phyloP scores from a whole-genome alignment of 1,284 basidiomycete genomes.

The Gymnopus androsaceus region DNA sequence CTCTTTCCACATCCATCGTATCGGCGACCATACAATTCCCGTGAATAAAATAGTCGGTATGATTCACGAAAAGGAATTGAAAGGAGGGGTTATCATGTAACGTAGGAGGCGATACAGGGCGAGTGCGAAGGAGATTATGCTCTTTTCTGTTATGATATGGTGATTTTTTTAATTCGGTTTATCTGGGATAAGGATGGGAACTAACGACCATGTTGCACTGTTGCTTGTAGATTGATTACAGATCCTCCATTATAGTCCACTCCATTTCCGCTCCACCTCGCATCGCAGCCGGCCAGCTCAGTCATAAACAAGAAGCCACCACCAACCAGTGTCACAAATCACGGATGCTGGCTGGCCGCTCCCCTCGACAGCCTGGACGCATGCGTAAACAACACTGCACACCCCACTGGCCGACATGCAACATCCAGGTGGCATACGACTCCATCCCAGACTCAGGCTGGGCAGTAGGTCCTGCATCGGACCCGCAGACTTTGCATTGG shows the following conservation, averaged over 20 bases:
- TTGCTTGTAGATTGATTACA: too few relatives aligned
- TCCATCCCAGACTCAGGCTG: conserved; percentile 36
- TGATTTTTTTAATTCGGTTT: too few relatives aligned
- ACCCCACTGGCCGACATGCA: conserved; percentile 49
- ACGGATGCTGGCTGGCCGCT: conserved; percentile 43
- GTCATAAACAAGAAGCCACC: too few relatives aligned
- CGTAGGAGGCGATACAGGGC: too few relatives aligned
- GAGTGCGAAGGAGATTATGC: too few relatives aligned
- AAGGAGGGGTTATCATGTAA: too few relatives aligned
- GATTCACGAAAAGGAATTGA: too few relatives aligned
- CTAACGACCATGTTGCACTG: too few relatives aligned
- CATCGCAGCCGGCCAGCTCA: conserved; percentile 31
- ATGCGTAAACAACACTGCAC: conserved; percentile 39
- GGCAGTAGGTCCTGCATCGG: conserved; percentile 43
- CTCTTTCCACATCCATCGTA: neutral
- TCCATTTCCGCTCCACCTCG: conserved; percentile 48
- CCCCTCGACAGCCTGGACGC: conserved; percentile 41
- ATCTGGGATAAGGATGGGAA: too few relatives aligned
- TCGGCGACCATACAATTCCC: too few relatives aligned
- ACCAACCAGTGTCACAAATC: conserved; percentile 47
- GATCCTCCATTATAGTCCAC: too few relatives aligned
- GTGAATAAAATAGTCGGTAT: conserved; percentile 46
- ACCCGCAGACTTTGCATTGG: conserved; percentile 42
- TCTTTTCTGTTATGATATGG: too few relatives aligned
- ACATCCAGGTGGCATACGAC: conserved; percentile 26